Evolutionary conservation across 805 yeast genomes (phyloP).

Genomic region (Kodamaea laetipori): DNA sequence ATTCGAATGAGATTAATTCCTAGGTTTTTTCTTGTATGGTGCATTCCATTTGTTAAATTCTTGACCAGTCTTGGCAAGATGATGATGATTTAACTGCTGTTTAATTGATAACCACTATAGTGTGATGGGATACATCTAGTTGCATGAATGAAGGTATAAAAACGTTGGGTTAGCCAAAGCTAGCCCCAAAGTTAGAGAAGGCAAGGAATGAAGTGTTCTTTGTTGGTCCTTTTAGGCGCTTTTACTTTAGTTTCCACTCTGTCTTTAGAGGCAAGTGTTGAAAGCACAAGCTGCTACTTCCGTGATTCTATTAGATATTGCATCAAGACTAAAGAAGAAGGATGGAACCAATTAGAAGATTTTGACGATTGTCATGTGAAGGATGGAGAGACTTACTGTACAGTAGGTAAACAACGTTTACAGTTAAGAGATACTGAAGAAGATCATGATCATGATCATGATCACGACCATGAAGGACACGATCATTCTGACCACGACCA

Average conservation of each 20-base stretch:
- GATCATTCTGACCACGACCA: too few relatives aligned
- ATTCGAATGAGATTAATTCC: too few relatives aligned
- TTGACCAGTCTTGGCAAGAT: neutral
- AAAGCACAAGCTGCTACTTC: slow-evolving; percentile 22
- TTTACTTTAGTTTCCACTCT: neutral
- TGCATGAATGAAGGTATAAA: too few relatives aligned
- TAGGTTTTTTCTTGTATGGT: neutral
- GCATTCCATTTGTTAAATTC: neutral
- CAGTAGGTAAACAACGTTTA: too few relatives aligned
- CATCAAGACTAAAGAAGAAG: slow-evolving; percentile 23
- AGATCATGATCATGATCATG: too few relatives aligned
- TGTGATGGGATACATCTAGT: too few relatives aligned
- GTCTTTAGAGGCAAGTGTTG: neutral
- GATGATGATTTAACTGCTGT: neutral
- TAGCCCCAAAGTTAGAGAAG: too few relatives aligned
- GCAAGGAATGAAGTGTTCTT: neutral
- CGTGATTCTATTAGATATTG: slow-evolving; percentile 24
- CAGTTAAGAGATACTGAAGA: too few relatives aligned
- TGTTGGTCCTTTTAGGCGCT: neutral
- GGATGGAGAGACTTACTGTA: too few relatives aligned
- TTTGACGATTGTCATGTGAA: too few relatives aligned
- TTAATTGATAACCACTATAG: slow-evolving; percentile 1
- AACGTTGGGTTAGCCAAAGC: too few relatives aligned
- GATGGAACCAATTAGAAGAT: too few relatives aligned
- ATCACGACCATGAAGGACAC: slow-evolving; percentile 22